Conservation (phyloP, 2,329 filamentous ascomycete genomes). For the Epichloe sibirici region DNA sequence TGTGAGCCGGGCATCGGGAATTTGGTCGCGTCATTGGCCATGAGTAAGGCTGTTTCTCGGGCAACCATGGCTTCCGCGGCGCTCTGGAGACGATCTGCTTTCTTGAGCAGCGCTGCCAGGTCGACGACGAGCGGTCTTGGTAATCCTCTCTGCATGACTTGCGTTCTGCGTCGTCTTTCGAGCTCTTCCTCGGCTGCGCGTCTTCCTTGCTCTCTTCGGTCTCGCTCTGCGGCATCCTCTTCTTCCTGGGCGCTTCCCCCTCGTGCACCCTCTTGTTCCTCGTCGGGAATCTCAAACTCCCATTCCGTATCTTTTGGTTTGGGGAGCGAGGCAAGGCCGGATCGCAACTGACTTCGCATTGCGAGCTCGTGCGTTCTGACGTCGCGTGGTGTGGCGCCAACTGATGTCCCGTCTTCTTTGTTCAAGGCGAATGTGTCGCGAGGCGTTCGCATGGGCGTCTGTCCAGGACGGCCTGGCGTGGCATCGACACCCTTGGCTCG, state of each 20-base stretch:
- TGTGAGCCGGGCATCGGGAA: conserved; percentile 60
- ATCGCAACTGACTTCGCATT: conserved; percentile 54
- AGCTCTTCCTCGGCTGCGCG: conserved; percentile 61
- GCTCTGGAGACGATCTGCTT: conserved; percentile 47
- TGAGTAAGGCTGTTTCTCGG: conserved; percentile 63
- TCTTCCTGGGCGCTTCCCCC: conserved; percentile 39
- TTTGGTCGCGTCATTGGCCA: conserved; percentile 68
- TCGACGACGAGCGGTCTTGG: conserved; percentile 68
- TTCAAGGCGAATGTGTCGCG: conserved; percentile 83
- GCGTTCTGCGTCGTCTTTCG: conserved; percentile 73
- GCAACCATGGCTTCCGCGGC: conserved; percentile 59
- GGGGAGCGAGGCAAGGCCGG: conserved; percentile 69
- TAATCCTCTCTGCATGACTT: conserved; percentile 77
- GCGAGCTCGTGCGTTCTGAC: conserved; percentile 59
- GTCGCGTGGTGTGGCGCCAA: conserved; percentile 67
- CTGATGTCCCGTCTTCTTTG: conserved; percentile 51
- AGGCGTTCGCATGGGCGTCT: conserved; percentile 78
- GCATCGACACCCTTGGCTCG: conserved; percentile 53
- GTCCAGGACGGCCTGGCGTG: conserved; percentile 57
- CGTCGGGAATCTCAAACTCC: conserved; percentile 85
- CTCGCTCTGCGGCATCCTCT: conserved; percentile 57
- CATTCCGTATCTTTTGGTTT: conserved; percentile 90
- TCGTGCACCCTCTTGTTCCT: conserved; percentile 49
- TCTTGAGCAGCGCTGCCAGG: conserved; percentile 52
- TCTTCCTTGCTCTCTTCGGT: conserved; percentile 63